Base-by-base conservation (phyloP, 352 stramenopile genomes). In the Elongisporangium anandrum region DNA sequence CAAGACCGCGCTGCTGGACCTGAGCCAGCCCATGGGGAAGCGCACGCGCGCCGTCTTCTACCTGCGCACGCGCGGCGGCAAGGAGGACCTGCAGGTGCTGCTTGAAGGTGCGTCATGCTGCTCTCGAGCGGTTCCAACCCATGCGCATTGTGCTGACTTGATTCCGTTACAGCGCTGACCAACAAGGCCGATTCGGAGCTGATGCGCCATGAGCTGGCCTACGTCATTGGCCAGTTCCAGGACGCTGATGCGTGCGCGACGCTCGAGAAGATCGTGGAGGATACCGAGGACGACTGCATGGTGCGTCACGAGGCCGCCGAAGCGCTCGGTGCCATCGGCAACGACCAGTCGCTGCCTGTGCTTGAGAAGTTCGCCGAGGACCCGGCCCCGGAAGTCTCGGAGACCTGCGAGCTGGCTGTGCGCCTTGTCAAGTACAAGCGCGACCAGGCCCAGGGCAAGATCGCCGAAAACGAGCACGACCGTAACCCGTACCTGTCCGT, bases 221-320 rank as follows among this genome's bases (percentile, higher is more conserved):
- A 99, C 76, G 96, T 99, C 10, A 92, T 99, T 29, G 97, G 97
- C 48, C 97, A 99, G 74, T 96, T 99, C 73, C 89, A 98, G 72
- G 79, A 98, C 81, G 70, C 73, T 10, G 69, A 81, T 50, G 88
- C 91, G 1, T 95, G 88, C 56, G 74, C 79, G 23, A 85, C 74
- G 55, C 77, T 98, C 19, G 66, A 91, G 54, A 53, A 72, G 24
- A 76, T 97, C 22, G 76, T 98, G 22, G 65, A 72, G 7, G 88
- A 98, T 70, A 87, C 85, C 16, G 77, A 82, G 10, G 92, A 99
- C 68, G 88, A 97, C 66, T 77, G 75, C 26, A 95, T 98, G 78
- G 92, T 98, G 60, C 88, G 92, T 51, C 92, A 98, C 72, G 90
- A 97, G 78, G 90, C 89, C 15, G 97, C 95, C 12, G 97, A 99